Evolutionary conservation across 768 basidiomycete genomes (phyloP).

Genomic region (Sutorius australiensis): DNA sequence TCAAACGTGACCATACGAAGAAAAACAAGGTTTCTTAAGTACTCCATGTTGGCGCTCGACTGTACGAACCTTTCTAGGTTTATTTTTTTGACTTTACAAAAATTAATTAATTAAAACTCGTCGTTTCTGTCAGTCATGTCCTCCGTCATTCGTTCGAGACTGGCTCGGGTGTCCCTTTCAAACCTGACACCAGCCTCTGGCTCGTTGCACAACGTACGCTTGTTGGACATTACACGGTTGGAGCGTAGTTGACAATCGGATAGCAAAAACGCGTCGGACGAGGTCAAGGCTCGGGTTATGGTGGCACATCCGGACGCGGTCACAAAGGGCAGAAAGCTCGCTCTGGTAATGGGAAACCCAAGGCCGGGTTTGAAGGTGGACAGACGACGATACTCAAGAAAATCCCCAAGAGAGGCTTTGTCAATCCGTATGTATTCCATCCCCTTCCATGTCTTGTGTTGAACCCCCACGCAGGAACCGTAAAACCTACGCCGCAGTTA

Average conservation of each 20-base stretch:
- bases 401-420: conserved; percentile 93
- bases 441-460: background rate
- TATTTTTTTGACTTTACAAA: background rate
- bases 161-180: conserved; percentile 53
- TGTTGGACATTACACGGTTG: background rate
- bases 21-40: background rate
- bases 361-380: conserved; percentile 90
- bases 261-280: conserved; percentile 95
- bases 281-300: conserved; percentile 87
- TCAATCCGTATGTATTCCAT: conserved; percentile 71
- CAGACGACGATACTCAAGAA: conserved; percentile 89
- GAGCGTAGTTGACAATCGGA: conserved; percentile 9
- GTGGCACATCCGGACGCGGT: conserved; percentile 90
- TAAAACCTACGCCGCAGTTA: conserved; percentile 77
- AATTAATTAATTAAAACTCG: background rate
- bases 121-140: conserved; percentile 30
- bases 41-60: background rate
- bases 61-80: background rate
- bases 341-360: conserved; percentile 79
- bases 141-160: conserved; percentile 31
- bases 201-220: conserved; percentile 62
- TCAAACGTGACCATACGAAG: background rate
- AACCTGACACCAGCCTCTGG: conserved; percentile 68
- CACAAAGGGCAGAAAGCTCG: conserved; percentile 95
- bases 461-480: conserved; percentile 50